Base-by-base conservation (phyloP, 2,329 filamentous ascomycete species). In the Aspergillus puulaauensis region DNA sequence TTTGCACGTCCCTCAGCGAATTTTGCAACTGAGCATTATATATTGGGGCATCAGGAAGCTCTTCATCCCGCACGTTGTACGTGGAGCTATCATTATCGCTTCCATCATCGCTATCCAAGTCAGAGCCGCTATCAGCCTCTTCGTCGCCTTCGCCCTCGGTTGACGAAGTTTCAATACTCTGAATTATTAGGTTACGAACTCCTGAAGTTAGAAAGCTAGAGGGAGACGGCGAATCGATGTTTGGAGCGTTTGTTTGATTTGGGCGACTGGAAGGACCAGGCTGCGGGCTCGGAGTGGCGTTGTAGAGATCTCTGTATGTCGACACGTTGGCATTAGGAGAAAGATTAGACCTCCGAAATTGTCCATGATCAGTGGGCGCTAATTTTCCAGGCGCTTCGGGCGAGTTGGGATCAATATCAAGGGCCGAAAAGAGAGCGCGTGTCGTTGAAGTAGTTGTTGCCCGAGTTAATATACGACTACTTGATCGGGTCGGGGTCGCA, bases 11-110 rank as follows among this genome's bases (percentile, higher is more conserved):
- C n/a, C 49, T 52, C 21, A 57, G 24, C 12, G 17, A 37, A 33
- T 49, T 15, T 14, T 57, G 55, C 15, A 57, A 12, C 6, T 41
- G 35, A 35, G 23, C 24, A 24, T 65, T 51, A 40, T 66, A 66
- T n/a, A 65, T 61, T 12, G 45, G 63, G 8, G 61, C 63, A 2
- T 4, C 31, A 17, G 61, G 58, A 19, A 65, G 59, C 31, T 43
- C 33, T 46, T 65, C 63, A 11, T 52, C 35, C 5, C 58, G 59
- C 15, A 63, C 45, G 45, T 46, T 59, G 33, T 56, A 59, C 12
- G 27, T 24, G n/a, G 15, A 35, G 14, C 21, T 21, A 3, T 59
- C 40, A 6, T 49, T 39, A 8, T 39, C 51, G 37, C 51, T 43
- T 14, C n/a, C 37, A 11, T 60, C 50, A 12, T 44, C 46, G 19